A percentile compares a stretch with the other conserved stretches of the same genome.
Conservation (phyloP, 495 filamentous ascomycete species). For the Penicillium arizonense region DNA sequence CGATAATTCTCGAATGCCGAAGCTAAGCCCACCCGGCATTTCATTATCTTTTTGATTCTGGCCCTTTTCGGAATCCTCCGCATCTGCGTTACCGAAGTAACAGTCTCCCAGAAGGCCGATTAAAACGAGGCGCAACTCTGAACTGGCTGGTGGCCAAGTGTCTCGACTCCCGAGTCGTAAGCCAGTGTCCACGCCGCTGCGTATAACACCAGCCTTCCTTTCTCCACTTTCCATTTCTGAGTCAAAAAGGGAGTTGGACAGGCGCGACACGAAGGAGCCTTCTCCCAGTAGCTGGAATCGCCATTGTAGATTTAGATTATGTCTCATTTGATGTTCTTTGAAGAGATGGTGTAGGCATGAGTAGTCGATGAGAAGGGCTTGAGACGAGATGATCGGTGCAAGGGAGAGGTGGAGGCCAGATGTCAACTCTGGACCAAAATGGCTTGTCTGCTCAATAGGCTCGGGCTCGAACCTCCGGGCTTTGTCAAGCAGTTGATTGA, state of each 20-base stretch:
- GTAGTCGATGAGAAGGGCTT: conserved; percentile 73
- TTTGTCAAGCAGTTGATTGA: conserved; percentile 26
- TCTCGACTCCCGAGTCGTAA: conserved; percentile 72
- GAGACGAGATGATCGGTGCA: conserved; percentile 66
- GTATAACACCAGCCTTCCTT: conserved; percentile 61
- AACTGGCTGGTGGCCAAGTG: conserved; percentile 90
- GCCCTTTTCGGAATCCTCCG: conserved; percentile 17
- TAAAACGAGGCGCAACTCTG: conserved; percentile 81
- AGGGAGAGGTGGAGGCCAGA: conserved; percentile 74
- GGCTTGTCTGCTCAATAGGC: conserved; percentile 4
- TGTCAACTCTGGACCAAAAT: conserved; percentile 68
- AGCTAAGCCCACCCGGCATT: conserved; percentile 79
- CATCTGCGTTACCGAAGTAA: conserved; percentile 42
- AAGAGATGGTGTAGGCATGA: conserved; percentile 80
- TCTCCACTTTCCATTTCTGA: conserved; percentile 81
- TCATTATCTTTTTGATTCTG: conserved; percentile 40
- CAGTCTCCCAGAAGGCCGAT: conserved; percentile 84
- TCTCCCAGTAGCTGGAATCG: conserved; percentile 82
- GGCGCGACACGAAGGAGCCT: conserved; percentile 73
- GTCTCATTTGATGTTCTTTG: conserved; percentile 64
- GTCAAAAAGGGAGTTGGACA: conserved; percentile 83
- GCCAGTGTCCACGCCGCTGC: conserved; percentile 72
- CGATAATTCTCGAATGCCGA: conserved; percentile 79
- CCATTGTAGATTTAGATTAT: conserved; percentile 75
- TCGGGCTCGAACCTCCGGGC: conserved; percentile 7